Evolutionary conservation across 2,329 filamentous ascomycete genomes (phyloP).

Genomic region (Aspergillus tamarii): DNA sequence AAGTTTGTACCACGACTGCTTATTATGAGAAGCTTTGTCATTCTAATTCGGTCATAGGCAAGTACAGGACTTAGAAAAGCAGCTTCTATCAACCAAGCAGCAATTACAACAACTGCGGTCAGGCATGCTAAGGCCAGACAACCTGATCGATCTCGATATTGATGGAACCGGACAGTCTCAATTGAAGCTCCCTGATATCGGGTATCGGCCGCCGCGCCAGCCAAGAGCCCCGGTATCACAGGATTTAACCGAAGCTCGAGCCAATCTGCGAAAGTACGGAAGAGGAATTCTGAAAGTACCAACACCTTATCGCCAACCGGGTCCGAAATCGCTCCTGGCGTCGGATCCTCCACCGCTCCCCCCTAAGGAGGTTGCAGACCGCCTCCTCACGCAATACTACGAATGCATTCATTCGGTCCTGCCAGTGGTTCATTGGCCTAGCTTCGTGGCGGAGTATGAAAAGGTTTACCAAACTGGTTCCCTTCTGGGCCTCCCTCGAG

Average conservation of each 20-base stretch:
- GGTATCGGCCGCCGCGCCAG: constrained; percentile 66
- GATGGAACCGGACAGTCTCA: constrained; percentile 47
- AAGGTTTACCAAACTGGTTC: constrained; percentile 70
- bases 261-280: constrained; percentile 72
- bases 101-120: constrained; percentile 76
- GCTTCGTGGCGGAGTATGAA: constrained; percentile 76
- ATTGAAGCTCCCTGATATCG: constrained; percentile 66
- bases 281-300: constrained; percentile 81
- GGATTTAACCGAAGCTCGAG: constrained; percentile 71
- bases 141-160: constrained; percentile 48
- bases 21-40: constrained; percentile 2
- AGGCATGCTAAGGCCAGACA: constrained; percentile 58
- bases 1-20: constrained; percentile 60
- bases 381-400: constrained; percentile 75
- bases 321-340: constrained; percentile 54
- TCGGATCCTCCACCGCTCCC: constrained; percentile 68
- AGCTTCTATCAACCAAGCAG: constrained; percentile 76
- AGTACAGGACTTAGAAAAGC: constrained; percentile 94
- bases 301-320: constrained; percentile 64
- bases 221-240: constrained; percentile 64
- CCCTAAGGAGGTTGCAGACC: constrained; percentile 69
- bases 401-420: constrained; percentile 76
- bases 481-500: constrained; percentile 63
- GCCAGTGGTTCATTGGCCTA: constrained; percentile 87
- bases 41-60: constrained; percentile 56